Base-by-base conservation (phyloP, 768 basidiomycete genomes). In the Chiua virens region DNA sequence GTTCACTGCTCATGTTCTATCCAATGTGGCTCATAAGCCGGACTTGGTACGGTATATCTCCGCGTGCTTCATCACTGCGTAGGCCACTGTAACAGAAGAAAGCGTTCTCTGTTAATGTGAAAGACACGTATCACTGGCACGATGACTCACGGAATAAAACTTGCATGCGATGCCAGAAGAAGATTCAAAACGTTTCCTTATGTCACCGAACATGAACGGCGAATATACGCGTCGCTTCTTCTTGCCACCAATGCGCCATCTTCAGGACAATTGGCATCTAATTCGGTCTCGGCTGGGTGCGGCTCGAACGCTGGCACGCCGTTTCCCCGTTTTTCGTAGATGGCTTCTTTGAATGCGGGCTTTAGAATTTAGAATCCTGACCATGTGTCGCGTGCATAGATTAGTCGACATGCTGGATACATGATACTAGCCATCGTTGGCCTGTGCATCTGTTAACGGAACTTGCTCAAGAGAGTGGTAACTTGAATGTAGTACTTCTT, bases 371-470 rank as follows among this genome's bases (percentile, higher is more conserved):
- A 37, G 45, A 43, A 52, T 30, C 10, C 8, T 42, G 38, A 22
- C 46, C 41, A 25, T 36, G 30, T 13, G 6, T 27, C 15, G 22
- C 25, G 13, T 43, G 11, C 13, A 10, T 51, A 86, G 83, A 91
- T 87, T 63, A 92, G 92, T 63, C 82, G 90, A 20, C 80, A 89
- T n/a, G 90, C 91, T 23, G 89, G 90, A 15, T 94, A 87, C 69
- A 70, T 92, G 41, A 86, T n/a, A n/a, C n/a, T 85, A n/a, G 88
- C 88, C 10, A 75, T 86, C 41, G 83, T 89, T 35, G 89, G 89
- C 5, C 62, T 90, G 30, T 80, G 75, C 67, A 89, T 89, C 74
- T 79, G 83, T 34, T 87, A 86, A 2, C 89, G 87, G 88, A 86
- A 86, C 59, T 62, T 89, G 32, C 75, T 89, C 56, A 82, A 84